A percentile compares a stretch with the other conserved stretches of the same genome.
These are phyloP conservation scores for Cutaneotrichosporon cavernicola DNA, from an alignment of 1,284 basidiomycete species.

Conservation along the genomic window DNA sequence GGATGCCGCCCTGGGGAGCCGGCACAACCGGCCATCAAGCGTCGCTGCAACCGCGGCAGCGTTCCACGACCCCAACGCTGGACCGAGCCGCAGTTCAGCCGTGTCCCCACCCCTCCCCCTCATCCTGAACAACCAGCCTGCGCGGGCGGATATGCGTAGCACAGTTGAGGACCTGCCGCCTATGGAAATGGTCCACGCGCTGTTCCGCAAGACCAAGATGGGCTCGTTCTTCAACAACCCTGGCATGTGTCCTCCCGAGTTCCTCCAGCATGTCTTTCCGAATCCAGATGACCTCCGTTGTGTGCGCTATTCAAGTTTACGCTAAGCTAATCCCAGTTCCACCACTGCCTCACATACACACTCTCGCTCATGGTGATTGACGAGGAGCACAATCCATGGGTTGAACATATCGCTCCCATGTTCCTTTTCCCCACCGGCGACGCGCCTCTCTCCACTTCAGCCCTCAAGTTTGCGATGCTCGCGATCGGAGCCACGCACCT, in stretches of 20 bases:
- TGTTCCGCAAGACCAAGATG: slow-evolving; percentile 44
- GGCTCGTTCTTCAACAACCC: slow-evolving; percentile 42
- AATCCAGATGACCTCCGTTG: slow-evolving; percentile 39
- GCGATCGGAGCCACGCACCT: slow-evolving; percentile 40
- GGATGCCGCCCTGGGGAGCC: slow-evolving; percentile 28
- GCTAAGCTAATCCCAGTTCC: slow-evolving; percentile 32
- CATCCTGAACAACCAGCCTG: slow-evolving; percentile 6
- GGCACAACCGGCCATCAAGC: slow-evolving; percentile 30
- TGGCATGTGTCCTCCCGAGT: slow-evolving; percentile 40
- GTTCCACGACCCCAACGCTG: slow-evolving; percentile 8
- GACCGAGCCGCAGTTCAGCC: background rate
- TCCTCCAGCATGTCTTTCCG: slow-evolving; percentile 36
- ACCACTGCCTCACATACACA: slow-evolving; percentile 46
- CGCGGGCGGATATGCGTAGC: slow-evolving; percentile 12
- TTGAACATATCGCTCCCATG: slow-evolving; percentile 40
- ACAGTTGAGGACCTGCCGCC: slow-evolving; percentile 26
- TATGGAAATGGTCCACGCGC: slow-evolving; percentile 39
- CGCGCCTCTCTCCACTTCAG: slow-evolving; percentile 32
- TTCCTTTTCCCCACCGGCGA: slow-evolving; percentile 39
- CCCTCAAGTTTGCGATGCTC: slow-evolving; percentile 39
- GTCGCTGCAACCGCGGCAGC: slow-evolving; percentile 21
- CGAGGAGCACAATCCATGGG: slow-evolving; percentile 46
- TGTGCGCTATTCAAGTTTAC: slow-evolving; percentile 29
- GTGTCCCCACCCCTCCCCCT: slow-evolving; percentile 12
- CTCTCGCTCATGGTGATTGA: slow-evolving; percentile 44